Conservation (phyloP, 192 early-diverging fungal genomes). For the Entophlyctis helioformis region DNA sequence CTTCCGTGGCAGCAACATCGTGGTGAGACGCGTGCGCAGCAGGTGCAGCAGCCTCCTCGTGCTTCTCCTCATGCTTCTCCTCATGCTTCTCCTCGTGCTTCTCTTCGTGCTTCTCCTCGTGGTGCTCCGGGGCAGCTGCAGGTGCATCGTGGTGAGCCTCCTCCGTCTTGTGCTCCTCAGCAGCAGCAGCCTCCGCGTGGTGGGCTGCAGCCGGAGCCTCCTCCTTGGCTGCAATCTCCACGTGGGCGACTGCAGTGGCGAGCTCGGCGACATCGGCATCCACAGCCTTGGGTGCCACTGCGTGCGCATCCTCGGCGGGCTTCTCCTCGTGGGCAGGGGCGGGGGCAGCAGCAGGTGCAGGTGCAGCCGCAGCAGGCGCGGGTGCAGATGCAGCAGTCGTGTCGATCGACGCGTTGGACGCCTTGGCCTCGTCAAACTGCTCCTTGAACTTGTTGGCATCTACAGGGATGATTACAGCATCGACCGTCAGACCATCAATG, state of each 20-base stretch:
- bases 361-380: slow-evolving; percentile 1
- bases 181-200: slow-evolving; percentile 18
- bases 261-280: too few species aligned
- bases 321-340: not conserved
- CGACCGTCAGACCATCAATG: not conserved
- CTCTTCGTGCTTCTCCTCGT: slow-evolving; percentile 15
- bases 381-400: slow-evolving; percentile 8
- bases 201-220: not conserved
- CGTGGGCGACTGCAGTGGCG: not conserved
- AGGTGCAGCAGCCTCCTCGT: too few species aligned
- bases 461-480: slow-evolving; percentile 7
- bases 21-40: too few species aligned
- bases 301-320: too few species aligned
- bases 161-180: too few species aligned
- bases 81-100: too few species aligned
- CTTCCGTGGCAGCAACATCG: slow-evolving; percentile 7
- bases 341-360: not conserved
- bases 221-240: not conserved
- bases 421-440: slow-evolving; percentile 64
- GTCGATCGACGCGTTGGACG: slow-evolving; percentile 30
- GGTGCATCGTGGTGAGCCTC: too few species aligned
- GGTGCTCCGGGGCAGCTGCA: not conserved
- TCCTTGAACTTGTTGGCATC: slow-evolving; percentile 88
- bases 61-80: too few species aligned
- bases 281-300: too few species aligned